Base-by-base conservation (phyloP, 2,329 filamentous ascomycete species). In the Phaeosphaeria sp. region DNA sequence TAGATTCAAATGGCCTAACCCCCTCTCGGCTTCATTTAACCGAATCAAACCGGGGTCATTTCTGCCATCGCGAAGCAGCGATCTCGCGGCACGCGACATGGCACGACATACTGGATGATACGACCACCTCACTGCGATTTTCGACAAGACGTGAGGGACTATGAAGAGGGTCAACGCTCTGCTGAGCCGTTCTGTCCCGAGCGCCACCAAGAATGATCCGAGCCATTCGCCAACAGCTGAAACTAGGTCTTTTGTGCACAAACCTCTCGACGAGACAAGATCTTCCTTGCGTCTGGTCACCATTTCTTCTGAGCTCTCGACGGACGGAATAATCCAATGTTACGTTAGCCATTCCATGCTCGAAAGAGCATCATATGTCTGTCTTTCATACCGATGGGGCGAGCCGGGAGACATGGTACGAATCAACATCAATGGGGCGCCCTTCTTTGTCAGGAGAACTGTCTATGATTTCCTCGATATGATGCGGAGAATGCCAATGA, bases 401-500 rank as follows among this genome's bases (percentile, higher is more conserved):
- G 18, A 45, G 2, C 45, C 46, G 8, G 53, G 25, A 39, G 39
- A 44, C 46, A 36, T 20, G 7, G 22, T 46, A 8, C 53, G 53
- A 4, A 59, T 61, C 20, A 18, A 51, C 5, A 25, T 61, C 46
- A 56, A 61, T 22, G 56, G 53, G 3, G 21, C 45, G 33, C 50
- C 46, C 7, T 61, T 61, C 42, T 21, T 44, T 9, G 33, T 61
- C 20, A 52, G 55, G 3, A 36, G 40, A 17, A 61, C 56, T 30
- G 45, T 61, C 3, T 53, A 20, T 25, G 55, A 58, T 25, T 61
- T 61, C 36, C 53, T 61, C 4, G 27, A 53, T 6, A n/a, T 52
- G 18, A 39, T 40, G 18, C 42, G 55, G 15, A 42, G 24, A 5
- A 43, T 51, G 42, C 48, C 39, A 8, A 52, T 30, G 36, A 49